phyloP scores from a whole-genome alignment of 2,329 filamentous ascomycete genomes.

The Aspergillus ibericus region DNA sequence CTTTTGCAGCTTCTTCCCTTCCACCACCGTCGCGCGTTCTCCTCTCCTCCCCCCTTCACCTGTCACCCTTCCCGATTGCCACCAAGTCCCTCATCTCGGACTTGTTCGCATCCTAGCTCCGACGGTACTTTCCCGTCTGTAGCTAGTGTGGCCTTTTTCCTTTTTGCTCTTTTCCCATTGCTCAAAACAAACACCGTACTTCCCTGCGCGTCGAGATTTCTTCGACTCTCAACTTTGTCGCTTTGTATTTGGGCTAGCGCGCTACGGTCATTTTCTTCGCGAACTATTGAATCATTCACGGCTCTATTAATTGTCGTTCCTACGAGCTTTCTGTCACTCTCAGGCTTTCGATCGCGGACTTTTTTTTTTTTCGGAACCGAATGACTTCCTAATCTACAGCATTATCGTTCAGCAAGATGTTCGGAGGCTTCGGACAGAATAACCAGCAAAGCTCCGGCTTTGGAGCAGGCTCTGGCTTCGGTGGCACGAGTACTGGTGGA shows the following conservation, averaged over 20 bases:
- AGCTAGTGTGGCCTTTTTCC: constrained; percentile 17
- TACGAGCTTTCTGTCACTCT: background rate
- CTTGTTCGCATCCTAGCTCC: constrained; percentile 16
- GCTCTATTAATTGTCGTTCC: background rate
- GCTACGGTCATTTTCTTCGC: constrained; percentile 5
- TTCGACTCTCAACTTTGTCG: constrained; percentile 5
- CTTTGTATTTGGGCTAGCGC: constrained; percentile 3
- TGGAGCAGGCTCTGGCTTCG: constrained; percentile 40
- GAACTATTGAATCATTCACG: background rate
- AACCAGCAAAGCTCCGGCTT: constrained; percentile 50
- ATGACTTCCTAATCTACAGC: constrained; percentile 32
- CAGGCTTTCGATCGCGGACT: background rate
- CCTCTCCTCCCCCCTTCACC: constrained; percentile 1
- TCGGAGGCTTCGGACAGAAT: constrained; percentile 59
- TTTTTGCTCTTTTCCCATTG: background rate
- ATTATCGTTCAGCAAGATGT: constrained; percentile 35
- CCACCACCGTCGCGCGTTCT: constrained; percentile 4
- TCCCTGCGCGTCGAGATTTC: constrained; percentile 17
- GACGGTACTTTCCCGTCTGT: constrained; percentile 16
- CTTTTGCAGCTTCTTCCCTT: background rate
- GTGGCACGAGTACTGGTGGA: constrained; percentile 35
- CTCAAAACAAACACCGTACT: constrained; percentile 13
- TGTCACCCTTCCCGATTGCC: background rate
- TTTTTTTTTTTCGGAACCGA: constrained; percentile 24
- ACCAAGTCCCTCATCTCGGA: constrained; percentile 10